Base-by-base conservation (phyloP, 1,284 basidiomycete species). In the Ceratobasidium sp. region DNA sequence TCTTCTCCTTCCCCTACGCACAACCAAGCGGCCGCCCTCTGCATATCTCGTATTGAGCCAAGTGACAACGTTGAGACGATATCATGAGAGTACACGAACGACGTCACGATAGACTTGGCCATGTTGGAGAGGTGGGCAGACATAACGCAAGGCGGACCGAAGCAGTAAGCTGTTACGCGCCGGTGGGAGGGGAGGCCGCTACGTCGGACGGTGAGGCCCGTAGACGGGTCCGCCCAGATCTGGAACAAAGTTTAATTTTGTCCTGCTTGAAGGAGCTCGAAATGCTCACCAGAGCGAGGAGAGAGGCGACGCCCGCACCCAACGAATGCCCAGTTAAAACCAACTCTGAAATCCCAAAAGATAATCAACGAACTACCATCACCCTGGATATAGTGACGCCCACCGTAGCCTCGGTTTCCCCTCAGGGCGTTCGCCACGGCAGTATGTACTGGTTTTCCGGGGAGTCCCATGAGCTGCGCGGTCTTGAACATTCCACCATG, bases 301-400 rank as follows among this genome's bases (percentile, higher is more conserved):
- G 82, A 0, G 88, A 85, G 11, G 91, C 91, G 0, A 96, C 92
- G 0, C 93, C 95, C 5, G 94, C 94, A 9, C 95, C 95, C 1
- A 97, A 85, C 79, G 92, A 94, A 80, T 97, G 95, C 1, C 95
- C 95, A 76, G 89, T 91, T 54, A 93, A 81, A 13, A 93, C 85
- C 26, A 93, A 82, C 73, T 91, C 91, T 92, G 76, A 55, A 63
- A 71, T 44, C 35, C 4, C 11, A 38, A 38, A 38, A 38, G 59
- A 28, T 32, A 16, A 73, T 23, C 32, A 32, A 14, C 35, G 62
- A 66, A 58, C 59, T 18, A 13, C 28, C 21, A 73, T n/a, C n/a
- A 47, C 41, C 2, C 26, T 4, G 16, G 26, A 26, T 43, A 13
- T 54, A 32, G 4, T 21, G 43, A 14, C 21, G 80, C 82, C 76